These are phyloP conservation scores for Phaeomoniella chlamydospora DNA, from an alignment of 2,329 filamentous ascomycete species.

Conservation along the genomic window DNA sequence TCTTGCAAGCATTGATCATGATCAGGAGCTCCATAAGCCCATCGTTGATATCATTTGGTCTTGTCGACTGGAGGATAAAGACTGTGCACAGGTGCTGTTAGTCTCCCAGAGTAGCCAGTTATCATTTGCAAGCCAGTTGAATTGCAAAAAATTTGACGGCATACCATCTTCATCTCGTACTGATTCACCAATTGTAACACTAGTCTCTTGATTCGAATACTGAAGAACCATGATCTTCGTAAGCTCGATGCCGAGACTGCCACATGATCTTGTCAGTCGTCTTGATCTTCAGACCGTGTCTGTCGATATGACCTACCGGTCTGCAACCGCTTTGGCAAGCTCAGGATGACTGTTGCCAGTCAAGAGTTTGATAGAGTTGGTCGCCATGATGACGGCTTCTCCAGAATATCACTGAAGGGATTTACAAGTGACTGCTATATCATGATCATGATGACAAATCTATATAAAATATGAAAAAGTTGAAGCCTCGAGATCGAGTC, in stretches of 20 bases:
- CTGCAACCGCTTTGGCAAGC: constrained; percentile 54
- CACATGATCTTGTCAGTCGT: constrained; percentile 6
- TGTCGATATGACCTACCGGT: constrained; percentile 33
- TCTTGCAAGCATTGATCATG: constrained; percentile 93
- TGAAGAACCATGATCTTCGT: constrained; percentile 55
- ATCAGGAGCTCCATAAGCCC: constrained; percentile 96
- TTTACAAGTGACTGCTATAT: too few species aligned
- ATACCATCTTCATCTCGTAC: constrained; percentile 89
- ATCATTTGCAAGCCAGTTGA: too few species aligned
- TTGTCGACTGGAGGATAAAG: constrained; percentile 91
- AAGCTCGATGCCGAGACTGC: constrained; percentile 50
- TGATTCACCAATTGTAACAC: constrained; percentile 85
- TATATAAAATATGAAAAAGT: too few species aligned
- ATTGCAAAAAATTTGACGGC: constrained; percentile 1
- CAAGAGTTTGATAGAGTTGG: constrained; percentile 56
- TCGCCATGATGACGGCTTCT: constrained; percentile 51
- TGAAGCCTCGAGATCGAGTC: too few species aligned
- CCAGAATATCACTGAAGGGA: neutral
- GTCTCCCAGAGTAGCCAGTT: too few species aligned
- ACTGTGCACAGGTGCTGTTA: constrained; percentile 37
- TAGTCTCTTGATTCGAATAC: constrained; percentile 48
- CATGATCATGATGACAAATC: too few species aligned
- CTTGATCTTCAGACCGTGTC: neutral
- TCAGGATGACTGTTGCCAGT: constrained; percentile 63
- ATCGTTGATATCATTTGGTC: constrained; percentile 93